phyloP scores from a whole-genome alignment of 192 early-diverging fungal genomes.

The Diversispora eburnea region DNA sequence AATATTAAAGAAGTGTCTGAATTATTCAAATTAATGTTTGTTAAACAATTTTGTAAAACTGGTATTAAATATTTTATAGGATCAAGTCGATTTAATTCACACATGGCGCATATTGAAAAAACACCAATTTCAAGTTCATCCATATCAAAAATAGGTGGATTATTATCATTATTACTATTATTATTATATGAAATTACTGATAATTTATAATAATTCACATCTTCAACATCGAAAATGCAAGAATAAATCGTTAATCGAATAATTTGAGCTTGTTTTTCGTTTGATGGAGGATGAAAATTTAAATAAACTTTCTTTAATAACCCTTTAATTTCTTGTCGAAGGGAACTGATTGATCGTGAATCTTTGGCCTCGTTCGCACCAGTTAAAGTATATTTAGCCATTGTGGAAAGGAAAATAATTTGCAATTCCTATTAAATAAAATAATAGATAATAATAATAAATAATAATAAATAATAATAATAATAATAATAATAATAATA shows the following conservation, averaged over 20 bases:
- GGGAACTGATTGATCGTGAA: slow-evolving; percentile 6
- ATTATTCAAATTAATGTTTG: background rate
- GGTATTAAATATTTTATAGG: background rate
- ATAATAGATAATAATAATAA: background rate
- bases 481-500: too few relatives aligned
- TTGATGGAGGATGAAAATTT: background rate
- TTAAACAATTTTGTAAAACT: slow-evolving; percentile 19
- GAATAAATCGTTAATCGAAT: background rate
- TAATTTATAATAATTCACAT: background rate
- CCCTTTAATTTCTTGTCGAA: background rate
- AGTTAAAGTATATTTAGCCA: slow-evolving; percentile 31
- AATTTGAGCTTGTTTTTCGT: background rate
- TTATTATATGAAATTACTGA: background rate
- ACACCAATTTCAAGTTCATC: background rate
- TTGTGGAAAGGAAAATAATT: slow-evolving; percentile 38
- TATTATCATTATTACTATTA: too few relatives aligned
- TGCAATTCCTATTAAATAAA: slow-evolving; percentile 35
- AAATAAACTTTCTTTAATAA: slow-evolving; percentile 4
- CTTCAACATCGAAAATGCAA: background rate
- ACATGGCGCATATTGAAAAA: slow-evolving; percentile 1
- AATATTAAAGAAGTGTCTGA: slow-evolving; percentile 27
- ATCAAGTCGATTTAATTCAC: slow-evolving; percentile 5
- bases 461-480: too few relatives aligned
- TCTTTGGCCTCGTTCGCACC: slow-evolving; percentile 6
- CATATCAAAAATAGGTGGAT: background rate